A percentile compares a stretch with the other conserved stretches of the same genome.
These are phyloP conservation scores for Brettanomyces custersianus DNA, from an alignment of 805 yeast species.

Conservation along the genomic window DNA sequence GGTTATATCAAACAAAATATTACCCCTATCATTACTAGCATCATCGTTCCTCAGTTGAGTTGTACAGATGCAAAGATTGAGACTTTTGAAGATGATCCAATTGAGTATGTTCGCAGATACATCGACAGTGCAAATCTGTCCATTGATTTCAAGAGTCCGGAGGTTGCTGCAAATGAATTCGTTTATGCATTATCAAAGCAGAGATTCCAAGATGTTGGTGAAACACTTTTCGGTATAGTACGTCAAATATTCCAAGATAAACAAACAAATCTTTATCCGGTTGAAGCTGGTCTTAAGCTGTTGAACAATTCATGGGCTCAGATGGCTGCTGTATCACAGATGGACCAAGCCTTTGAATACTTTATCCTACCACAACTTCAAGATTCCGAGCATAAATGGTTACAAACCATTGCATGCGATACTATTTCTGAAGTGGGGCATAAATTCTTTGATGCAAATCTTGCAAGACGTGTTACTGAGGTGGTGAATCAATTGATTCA, in stretches of 20 bases:
- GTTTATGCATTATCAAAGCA: slow-evolving; percentile 10
- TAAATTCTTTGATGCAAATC: background rate
- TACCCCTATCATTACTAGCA: slow-evolving; percentile 54
- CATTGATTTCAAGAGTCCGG: slow-evolving; percentile 39
- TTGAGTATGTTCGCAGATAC: slow-evolving; percentile 71
- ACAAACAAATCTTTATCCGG: background rate
- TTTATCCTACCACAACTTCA: slow-evolving; percentile 61
- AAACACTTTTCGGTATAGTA: background rate
- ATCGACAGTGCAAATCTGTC: slow-evolving; percentile 22
- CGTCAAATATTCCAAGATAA: slow-evolving; percentile 2
- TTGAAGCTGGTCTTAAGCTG: slow-evolving; percentile 62
- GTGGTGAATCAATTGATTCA: background rate
- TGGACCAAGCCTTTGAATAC: slow-evolving; percentile 2
- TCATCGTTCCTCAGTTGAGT: slow-evolving; percentile 68
- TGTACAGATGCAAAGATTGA: slow-evolving; percentile 63
- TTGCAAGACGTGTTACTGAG: background rate
- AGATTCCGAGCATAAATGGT: slow-evolving; percentile 42
- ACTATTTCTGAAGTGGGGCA: slow-evolving; percentile 27
- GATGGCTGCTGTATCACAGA: slow-evolving; percentile 1
- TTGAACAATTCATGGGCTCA: slow-evolving; percentile 54
- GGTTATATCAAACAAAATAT: slow-evolving; percentile 53
- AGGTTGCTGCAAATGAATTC: slow-evolving; percentile 41
- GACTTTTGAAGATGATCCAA: slow-evolving; percentile 77
- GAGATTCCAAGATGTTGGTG: slow-evolving; percentile 13
- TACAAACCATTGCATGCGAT: slow-evolving; percentile 66